Percentiles rank a stretch among this genome's conserved stretches.
These are phyloP conservation scores for Talaromyces proteolyticus DNA, from an alignment of 495 filamentous ascomycete species.

Conservation along the genomic window DNA sequence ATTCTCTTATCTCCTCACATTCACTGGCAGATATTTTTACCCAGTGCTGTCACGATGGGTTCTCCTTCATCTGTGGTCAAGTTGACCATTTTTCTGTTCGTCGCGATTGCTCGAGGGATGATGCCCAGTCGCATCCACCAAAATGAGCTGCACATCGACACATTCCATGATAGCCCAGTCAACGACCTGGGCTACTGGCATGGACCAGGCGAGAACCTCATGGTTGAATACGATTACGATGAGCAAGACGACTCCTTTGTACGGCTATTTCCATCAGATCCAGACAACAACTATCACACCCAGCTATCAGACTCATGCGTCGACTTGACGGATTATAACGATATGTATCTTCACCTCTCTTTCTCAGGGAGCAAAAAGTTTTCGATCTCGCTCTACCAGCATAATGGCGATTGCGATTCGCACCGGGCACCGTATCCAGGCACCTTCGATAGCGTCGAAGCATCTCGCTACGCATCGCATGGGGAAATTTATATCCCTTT, in stretches of 20 bases:
- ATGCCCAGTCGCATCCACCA: constrained; percentile 3
- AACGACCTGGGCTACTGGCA: constrained; percentile 71
- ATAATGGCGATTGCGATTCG: constrained; percentile 59
- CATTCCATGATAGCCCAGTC: constrained; percentile 45
- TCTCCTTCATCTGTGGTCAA: constrained; percentile 1
- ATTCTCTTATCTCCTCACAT: background rate
- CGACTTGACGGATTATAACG: constrained; percentile 52
- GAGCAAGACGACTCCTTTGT: constrained; percentile 25
- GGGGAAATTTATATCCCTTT: constrained; percentile 69
- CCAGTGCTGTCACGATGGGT: background rate
- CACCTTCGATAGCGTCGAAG: constrained; percentile 70
- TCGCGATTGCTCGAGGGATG: background rate
- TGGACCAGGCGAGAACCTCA: constrained; percentile 57
- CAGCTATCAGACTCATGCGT: constrained; percentile 54
- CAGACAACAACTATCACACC: constrained; percentile 65
- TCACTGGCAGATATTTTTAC: background rate
- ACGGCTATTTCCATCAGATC: constrained; percentile 57
- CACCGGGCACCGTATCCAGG: constrained; percentile 59
- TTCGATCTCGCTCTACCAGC: constrained; percentile 64
- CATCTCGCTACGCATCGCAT: constrained; percentile 51
- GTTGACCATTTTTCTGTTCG: constrained; percentile 2
- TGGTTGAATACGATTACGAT: constrained; percentile 40
- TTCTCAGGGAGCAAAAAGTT: constrained; percentile 64
- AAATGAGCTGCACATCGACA: constrained; percentile 55
- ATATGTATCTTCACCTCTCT: constrained; percentile 62